These are phyloP conservation scores for Xylaria sp. DNA, from an alignment of 2,329 filamentous ascomycete species.

Conservation along the genomic window DNA sequence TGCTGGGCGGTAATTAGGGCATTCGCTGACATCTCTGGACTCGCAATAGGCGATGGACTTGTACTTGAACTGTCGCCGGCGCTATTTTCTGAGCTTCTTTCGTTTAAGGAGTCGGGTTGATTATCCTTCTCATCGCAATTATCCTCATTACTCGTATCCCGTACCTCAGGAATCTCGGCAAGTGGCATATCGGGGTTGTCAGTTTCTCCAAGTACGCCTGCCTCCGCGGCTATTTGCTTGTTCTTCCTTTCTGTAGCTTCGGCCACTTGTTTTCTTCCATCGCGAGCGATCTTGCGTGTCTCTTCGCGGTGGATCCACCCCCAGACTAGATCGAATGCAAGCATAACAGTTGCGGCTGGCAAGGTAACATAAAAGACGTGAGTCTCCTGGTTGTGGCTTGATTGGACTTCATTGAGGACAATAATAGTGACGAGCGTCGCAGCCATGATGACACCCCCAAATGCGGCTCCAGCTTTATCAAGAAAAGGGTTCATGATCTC, in stretches of 20 bases:
- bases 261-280: conserved; percentile 62
- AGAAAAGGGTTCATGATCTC: conserved; percentile 82
- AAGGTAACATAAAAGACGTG: conserved; percentile 76
- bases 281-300: conserved; percentile 70
- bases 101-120: background rate
- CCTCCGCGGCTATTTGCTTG: conserved; percentile 25
- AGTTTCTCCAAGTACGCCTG: conserved; percentile 16
- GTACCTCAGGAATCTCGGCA: conserved; percentile 12
- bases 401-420: conserved; percentile 69
- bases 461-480: conserved; percentile 72
- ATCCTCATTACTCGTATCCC: background rate
- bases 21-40: background rate
- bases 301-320: conserved; percentile 73
- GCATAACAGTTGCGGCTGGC: conserved; percentile 74
- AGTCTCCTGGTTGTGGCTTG: conserved; percentile 59
- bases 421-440: conserved; percentile 73
- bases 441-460: conserved; percentile 74
- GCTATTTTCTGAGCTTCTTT: conserved; percentile 9
- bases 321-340: conserved; percentile 72
- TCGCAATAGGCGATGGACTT: background rate
- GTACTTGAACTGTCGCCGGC: conserved; percentile 1
- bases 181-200: background rate
- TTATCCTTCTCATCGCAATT: conserved; percentile 18
- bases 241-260: conserved; percentile 48
- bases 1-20: background rate